Percentiles rank a stretch among this genome's conserved stretches.
Evolutionary conservation across 495 filamentous ascomycete species (phyloP).

Genomic region (Pseudevernia furfuracea): DNA sequence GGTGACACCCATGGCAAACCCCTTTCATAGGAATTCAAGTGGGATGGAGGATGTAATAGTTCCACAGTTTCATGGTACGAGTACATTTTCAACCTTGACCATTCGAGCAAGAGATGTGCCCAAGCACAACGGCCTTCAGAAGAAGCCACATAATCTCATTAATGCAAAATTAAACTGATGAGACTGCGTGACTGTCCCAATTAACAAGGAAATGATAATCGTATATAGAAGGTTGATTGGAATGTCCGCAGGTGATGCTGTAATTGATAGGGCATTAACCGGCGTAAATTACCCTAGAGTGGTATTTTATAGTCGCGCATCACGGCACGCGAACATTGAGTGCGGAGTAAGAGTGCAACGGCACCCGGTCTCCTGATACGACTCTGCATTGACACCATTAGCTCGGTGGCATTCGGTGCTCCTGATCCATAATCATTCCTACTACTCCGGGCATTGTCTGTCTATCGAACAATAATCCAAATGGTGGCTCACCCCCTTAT

Average conservation of each 20-base stretch:
- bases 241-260: not conserved
- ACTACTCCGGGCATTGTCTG: not conserved
- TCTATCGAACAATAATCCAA: not conserved
- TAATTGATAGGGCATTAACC: not conserved
- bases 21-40: not conserved
- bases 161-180: no score
- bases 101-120: not conserved
- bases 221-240: not conserved
- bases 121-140: not conserved
- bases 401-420: not conserved
- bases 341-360: constrained; percentile 2
- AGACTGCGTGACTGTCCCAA: not conserved
- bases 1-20: constrained; percentile 78
- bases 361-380: not conserved
- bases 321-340: constrained; percentile 1
- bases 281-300: not conserved
- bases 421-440: not conserved
- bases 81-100: not conserved
- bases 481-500: constrained; percentile 9
- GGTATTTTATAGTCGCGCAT: constrained; percentile 4
- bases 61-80: not conserved
- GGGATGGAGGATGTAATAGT: not conserved
- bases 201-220: not conserved
- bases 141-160: not conserved
- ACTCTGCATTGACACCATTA: not conserved